Evolutionary conservation across 441 rosid genomes (phyloP).

Genomic region (Pelargonium cotyledonis): DNA sequence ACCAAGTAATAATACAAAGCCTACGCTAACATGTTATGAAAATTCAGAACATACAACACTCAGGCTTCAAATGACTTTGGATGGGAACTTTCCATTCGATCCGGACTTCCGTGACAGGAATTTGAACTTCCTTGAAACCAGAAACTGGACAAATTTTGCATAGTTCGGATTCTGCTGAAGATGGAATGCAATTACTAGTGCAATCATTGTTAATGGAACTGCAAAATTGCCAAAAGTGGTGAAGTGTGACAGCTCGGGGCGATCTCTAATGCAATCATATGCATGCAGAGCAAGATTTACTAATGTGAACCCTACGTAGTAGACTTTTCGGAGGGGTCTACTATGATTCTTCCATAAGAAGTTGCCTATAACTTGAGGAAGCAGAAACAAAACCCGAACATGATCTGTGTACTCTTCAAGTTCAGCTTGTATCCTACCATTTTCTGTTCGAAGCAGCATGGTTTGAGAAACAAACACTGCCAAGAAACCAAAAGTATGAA

Average conservation of each 20-base stretch:
- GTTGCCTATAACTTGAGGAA: slow-evolving; percentile 18
- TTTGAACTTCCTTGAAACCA: neutral
- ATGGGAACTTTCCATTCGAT: too few species aligned
- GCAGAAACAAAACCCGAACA: slow-evolving; percentile 9
- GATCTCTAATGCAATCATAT: slow-evolving; percentile 10
- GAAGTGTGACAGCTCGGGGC: neutral
- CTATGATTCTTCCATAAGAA: slow-evolving; percentile 7
- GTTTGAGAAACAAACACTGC: neutral
- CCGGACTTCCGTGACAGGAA: neutral
- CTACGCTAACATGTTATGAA: too few species aligned
- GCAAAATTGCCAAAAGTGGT: neutral
- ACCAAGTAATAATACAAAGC: too few species aligned
- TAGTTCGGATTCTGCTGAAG: slow-evolving; percentile 8
- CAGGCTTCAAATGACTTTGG: too few species aligned
- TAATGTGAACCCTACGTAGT: slow-evolving; percentile 19
- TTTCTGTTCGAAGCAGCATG: too few species aligned
- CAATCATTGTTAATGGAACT: neutral
- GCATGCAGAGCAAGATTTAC: neutral
- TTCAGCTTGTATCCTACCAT: too few species aligned
- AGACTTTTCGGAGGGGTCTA: slow-evolving; percentile 15
- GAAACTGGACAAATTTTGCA: too few species aligned
- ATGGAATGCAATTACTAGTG: slow-evolving; percentile 9
- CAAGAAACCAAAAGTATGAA: neutral
- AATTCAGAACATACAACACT: too few species aligned
- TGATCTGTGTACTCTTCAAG: neutral